Conservation (phyloP, 2,329 filamentous ascomycete species). For the Trichoderma simmonsii region DNA sequence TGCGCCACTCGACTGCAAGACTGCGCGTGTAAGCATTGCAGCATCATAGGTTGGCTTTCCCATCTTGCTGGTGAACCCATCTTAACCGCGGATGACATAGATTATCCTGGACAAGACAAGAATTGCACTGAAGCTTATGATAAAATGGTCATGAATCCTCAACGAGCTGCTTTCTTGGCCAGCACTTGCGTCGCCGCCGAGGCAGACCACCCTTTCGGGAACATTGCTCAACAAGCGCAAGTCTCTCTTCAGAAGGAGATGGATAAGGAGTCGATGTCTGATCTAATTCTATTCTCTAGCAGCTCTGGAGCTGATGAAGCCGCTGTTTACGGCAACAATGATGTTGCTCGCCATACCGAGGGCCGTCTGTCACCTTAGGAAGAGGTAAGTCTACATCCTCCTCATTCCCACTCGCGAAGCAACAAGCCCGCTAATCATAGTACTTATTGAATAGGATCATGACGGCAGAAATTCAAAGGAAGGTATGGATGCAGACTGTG, state of each 20-base stretch:
- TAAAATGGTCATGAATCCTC: neutral
- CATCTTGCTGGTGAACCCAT: neutral
- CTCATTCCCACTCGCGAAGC: neutral
- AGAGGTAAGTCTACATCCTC: conserved; percentile 19
- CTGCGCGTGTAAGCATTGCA: conserved; percentile 20
- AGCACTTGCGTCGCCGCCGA: neutral
- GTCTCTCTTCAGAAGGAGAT: neutral
- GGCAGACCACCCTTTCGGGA: neutral
- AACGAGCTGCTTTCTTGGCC: neutral
- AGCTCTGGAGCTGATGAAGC: neutral
- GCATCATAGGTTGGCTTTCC: conserved; percentile 16
- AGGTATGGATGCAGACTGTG: neutral
- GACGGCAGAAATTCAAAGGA: neutral
- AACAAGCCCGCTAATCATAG: neutral
- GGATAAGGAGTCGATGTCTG: neutral
- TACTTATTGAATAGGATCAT: neutral
- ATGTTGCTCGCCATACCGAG: neutral
- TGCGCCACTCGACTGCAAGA: neutral
- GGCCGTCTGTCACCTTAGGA: conserved; percentile 30
- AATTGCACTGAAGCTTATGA: neutral
- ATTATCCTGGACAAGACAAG: conserved; percentile 12
- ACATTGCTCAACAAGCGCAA: neutral
- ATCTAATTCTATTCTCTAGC: neutral
- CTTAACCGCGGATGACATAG: conserved; percentile 17
- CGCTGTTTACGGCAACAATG: neutral